Base-by-base conservation (phyloP, 768 basidiomycete genomes). In the Obba rivulosa region DNA sequence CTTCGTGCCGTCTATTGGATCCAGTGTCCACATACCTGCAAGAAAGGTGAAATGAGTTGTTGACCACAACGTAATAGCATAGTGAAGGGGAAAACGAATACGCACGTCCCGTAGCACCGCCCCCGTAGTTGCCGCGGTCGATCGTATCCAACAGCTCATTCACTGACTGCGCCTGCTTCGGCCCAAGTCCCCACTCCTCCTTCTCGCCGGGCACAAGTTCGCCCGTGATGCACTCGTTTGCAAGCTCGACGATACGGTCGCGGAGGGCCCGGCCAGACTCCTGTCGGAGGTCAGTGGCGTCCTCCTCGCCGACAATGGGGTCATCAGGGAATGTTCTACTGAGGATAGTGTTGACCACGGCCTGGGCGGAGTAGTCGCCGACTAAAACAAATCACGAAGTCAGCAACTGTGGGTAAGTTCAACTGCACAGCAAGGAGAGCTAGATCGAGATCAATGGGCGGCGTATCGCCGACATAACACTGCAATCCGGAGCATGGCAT, bases 241-340 rank as follows among this genome's bases (percentile, higher is more conserved):
- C 89, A 23, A 99, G 82, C 28, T 77, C 68, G 37, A 90, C 76
- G 51, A 98, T 88, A 37, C 87, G 78, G 21, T 79, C 71, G 34
- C 79, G 62, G 44, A 93, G 67, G 0, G 55, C 59, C 8, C 52
- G 57, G 2, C 70, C 69, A 8, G 69, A 68, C 37, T 74, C 77
- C 2, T 59, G 63, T 7, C 87, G 79, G 17, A 98, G 67, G 45
- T 92, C 89, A 0, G 79, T 72, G 0, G 95, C 85, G 63, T 96
- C 92, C 66, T 99, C 95, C 66, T 99, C 96, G 25, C 94, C 96
- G 34, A 98, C 85, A 61, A 98, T 90, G 8, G 79, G 79, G 66
- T 97, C 93, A 0, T 74, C 57, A 0, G 94, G 95, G 67, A 96
- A 98, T 0, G 84, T 81, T 11, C 71, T 70, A 14, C 67, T 63